Evolutionary conservation across 2,329 filamentous ascomycete species (phyloP).

Genomic region (Daldinia sp.): DNA sequence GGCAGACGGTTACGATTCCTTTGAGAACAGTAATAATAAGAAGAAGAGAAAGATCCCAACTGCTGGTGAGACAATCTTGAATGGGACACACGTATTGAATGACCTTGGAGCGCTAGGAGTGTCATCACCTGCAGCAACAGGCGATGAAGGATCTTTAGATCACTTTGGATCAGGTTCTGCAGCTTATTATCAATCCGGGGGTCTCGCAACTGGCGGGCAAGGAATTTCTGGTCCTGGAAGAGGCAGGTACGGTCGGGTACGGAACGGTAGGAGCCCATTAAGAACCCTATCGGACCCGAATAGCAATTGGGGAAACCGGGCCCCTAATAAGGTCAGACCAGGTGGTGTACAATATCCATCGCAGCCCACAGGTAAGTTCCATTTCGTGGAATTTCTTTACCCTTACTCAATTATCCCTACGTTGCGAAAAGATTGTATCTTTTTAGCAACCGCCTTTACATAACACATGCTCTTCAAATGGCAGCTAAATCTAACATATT

Average conservation of each 20-base stretch:
- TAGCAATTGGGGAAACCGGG: slow-evolving; percentile 66
- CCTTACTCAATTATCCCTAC: neutral
- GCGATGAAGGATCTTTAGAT: slow-evolving; percentile 53
- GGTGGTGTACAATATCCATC: slow-evolving; percentile 55
- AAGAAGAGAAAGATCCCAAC: slow-evolving; percentile 99
- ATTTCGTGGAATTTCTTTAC: neutral
- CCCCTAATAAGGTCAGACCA: slow-evolving; percentile 61
- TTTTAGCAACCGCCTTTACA: slow-evolving; percentile 10
- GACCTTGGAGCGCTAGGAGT: slow-evolving; percentile 53
- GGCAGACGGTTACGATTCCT: slow-evolving; percentile 92
- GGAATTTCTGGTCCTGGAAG: slow-evolving; percentile 88
- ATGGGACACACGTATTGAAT: slow-evolving; percentile 56
- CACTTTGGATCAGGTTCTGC: slow-evolving; percentile 48
- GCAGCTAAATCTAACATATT: slow-evolving; percentile 38
- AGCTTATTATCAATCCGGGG: slow-evolving; percentile 59
- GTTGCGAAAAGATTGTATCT: neutral
- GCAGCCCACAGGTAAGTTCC: slow-evolving; percentile 60
- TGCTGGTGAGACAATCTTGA: slow-evolving; percentile 74
- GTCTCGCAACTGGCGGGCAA: slow-evolving; percentile 68
- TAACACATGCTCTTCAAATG: slow-evolving; percentile 21
- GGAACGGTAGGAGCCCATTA: slow-evolving; percentile 72
- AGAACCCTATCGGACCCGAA: slow-evolving; percentile 70
- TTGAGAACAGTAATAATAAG: slow-evolving; percentile 99
- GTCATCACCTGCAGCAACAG: slow-evolving; percentile 52
- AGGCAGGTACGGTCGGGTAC: slow-evolving; percentile 80